Conservation (phyloP, 148 eudicot species). For the Rhododendron ovatum region DNA sequence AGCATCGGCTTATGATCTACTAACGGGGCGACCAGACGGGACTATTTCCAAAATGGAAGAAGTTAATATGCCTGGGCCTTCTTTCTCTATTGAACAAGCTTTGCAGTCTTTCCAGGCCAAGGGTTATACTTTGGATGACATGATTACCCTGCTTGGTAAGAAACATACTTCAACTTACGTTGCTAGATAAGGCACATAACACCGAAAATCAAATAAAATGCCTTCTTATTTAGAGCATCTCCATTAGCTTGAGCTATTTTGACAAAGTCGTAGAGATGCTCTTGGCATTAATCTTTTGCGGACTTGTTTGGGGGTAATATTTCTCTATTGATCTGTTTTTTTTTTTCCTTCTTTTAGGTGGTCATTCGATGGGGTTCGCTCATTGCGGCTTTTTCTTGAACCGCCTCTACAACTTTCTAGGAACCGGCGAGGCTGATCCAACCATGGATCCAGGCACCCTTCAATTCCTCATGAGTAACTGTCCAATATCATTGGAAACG, state of each 20-base stretch:
- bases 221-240: not conserved
- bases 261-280: not conserved
- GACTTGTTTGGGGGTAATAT: not conserved
- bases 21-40: conserved; percentile 25
- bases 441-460: conserved; percentile 1
- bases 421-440: conserved; percentile 19
- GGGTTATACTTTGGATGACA: conserved; percentile 9
- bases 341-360: conserved; percentile 11
- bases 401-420: conserved; percentile 24
- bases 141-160: conserved; percentile 14
- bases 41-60: conserved; percentile 10
- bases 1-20: conserved; percentile 12
- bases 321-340: not conserved
- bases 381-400: conserved; percentile 20
- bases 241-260: not conserved
- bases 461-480: not conserved
- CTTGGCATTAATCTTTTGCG: not conserved
- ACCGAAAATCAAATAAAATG: not conserved
- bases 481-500: not conserved
- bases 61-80: conserved; percentile 13
- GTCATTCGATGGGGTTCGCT: conserved; percentile 19
- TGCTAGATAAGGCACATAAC: not conserved
- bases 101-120: conserved; percentile 9
- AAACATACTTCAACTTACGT: not conserved
- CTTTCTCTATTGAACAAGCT: conserved; percentile 10